phyloP scores from a whole-genome alignment of 306 rosid species.

The Trifolium repens region DNA sequence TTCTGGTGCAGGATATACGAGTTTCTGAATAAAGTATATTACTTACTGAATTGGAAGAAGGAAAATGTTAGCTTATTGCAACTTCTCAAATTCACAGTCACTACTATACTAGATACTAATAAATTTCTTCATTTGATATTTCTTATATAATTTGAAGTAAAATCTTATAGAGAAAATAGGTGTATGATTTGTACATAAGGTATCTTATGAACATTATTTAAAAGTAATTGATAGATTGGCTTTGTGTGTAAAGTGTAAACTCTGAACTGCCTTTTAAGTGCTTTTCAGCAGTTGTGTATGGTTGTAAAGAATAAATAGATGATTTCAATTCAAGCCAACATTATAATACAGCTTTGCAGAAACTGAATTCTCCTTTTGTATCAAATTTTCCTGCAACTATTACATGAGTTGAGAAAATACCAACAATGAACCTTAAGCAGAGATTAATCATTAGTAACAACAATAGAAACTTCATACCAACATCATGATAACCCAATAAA shows the following conservation, averaged over 20 bases:
- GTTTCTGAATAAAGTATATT: constrained; percentile 39
- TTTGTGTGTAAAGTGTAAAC: not conserved
- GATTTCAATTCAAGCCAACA: not conserved
- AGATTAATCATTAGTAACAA: too few relatives aligned
- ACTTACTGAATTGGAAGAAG: constrained; percentile 27
- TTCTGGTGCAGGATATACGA: constrained; percentile 54
- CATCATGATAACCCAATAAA: too few relatives aligned
- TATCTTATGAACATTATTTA: constrained; percentile 10
- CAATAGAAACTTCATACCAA: too few relatives aligned
- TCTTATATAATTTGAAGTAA: not conserved
- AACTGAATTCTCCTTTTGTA: not conserved
- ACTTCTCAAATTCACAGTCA: constrained; percentile 32
- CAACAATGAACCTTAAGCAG: too few relatives aligned
- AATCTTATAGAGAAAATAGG: constrained; percentile 34
- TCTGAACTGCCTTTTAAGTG: constrained; percentile 31
- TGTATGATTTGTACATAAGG: constrained; percentile 36
- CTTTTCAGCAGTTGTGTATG: constrained; percentile 27
- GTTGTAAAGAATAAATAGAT: constrained; percentile 9
- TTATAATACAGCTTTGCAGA: not conserved
- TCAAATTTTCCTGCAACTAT: not conserved
- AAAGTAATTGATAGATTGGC: constrained; percentile 20
- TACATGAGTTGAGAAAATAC: too few relatives aligned
- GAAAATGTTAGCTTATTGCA: constrained; percentile 26
- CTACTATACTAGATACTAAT: not conserved
- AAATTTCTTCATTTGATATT: constrained; percentile 36